These are phyloP conservation scores for Backusella tarrabulga DNA, from an alignment of 192 early-diverging fungal species.

Conservation along the genomic window DNA sequence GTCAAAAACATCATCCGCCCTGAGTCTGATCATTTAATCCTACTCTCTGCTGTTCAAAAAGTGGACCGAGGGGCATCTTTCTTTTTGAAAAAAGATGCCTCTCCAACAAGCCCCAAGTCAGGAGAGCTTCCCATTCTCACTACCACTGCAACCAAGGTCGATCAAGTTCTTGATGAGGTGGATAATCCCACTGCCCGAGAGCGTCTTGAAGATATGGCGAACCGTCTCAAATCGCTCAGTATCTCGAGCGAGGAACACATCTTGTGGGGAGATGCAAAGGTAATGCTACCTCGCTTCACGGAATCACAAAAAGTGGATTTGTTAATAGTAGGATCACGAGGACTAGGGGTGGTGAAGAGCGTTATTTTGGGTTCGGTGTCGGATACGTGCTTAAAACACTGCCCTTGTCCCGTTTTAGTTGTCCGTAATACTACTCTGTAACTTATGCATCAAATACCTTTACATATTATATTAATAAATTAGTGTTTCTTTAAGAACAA, in stretches of 20 bases:
- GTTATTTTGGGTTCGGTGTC: constrained; percentile 25
- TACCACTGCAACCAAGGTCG: constrained; percentile 20
- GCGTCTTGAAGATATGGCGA: background rate
- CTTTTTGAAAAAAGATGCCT: background rate
- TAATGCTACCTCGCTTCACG: constrained; percentile 18
- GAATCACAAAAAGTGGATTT: constrained; percentile 8
- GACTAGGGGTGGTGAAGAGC: constrained; percentile 11
- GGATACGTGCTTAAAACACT: constrained; percentile 12
- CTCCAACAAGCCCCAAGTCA: background rate
- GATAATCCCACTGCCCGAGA: background rate
- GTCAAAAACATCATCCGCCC: constrained; percentile 31
- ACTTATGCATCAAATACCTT: background rate
- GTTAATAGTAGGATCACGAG: constrained; percentile 24
- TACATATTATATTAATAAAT: background rate
- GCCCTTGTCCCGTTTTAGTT: constrained; percentile 19
- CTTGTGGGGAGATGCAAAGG: constrained; percentile 16
- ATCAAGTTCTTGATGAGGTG: constrained; percentile 21
- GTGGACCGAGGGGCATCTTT: background rate
- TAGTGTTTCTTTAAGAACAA: background rate
- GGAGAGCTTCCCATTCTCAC: constrained; percentile 14
- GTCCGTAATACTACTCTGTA: constrained; percentile 18
- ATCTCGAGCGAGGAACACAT: constrained; percentile 18
- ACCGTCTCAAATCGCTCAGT: background rate
- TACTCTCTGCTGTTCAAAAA: constrained; percentile 15
- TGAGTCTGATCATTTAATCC: constrained; percentile 20